Percentiles rank a stretch among this genome's conserved stretches.
These are phyloP conservation scores for Salvia rosmarinus DNA, from an alignment of 257 asterid genomes.

Conservation along the genomic window DNA sequence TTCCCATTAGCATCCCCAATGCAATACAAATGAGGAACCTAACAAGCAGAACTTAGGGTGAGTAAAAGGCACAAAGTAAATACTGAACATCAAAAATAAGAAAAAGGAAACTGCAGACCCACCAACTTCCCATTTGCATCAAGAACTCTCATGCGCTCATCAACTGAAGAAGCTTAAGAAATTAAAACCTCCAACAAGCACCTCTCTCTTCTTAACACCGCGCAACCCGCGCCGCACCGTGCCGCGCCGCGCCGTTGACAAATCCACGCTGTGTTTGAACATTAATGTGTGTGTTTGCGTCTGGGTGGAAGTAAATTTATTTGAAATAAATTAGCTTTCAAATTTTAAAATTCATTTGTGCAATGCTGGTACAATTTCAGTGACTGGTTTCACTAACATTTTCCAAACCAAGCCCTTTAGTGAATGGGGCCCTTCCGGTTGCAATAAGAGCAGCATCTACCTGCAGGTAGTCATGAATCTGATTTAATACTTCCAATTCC, in stretches of 20 bases:
- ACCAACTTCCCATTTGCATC: conserved; percentile 89
- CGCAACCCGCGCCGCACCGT: too few relatives aligned
- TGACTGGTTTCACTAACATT: conserved; percentile 57
- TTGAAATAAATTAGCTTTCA: conserved; percentile 25
- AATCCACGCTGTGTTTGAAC: conserved; percentile 93
- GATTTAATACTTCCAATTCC: conserved; percentile 22
- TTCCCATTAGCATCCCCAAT: conserved; percentile 99
- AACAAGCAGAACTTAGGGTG: conserved; percentile 35
- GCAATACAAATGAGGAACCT: conserved; percentile 97
- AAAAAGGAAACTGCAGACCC: conserved; percentile 36
- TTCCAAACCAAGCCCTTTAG: conserved; percentile 95
- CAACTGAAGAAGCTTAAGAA: too few relatives aligned
- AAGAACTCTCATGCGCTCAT: conserved; percentile 90
- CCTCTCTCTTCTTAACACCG: too few relatives aligned
- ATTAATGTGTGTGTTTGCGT: conserved; percentile 80
- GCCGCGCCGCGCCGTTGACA: too few relatives aligned
- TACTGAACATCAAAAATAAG: conserved; percentile 19
- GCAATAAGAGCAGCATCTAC: conserved; percentile 99
- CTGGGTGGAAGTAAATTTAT: conserved; percentile 42
- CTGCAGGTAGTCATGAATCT: conserved; percentile 51
- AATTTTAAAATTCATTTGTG: conserved; percentile 21
- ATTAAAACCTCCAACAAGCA: too few relatives aligned
- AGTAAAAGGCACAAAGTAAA: conserved; percentile 31
- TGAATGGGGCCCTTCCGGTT: conserved; percentile 97
- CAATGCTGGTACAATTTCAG: conserved; percentile 26